Conservation (phyloP, 2,329 filamentous ascomycete species). For the Cercospora berteroae region DNA sequence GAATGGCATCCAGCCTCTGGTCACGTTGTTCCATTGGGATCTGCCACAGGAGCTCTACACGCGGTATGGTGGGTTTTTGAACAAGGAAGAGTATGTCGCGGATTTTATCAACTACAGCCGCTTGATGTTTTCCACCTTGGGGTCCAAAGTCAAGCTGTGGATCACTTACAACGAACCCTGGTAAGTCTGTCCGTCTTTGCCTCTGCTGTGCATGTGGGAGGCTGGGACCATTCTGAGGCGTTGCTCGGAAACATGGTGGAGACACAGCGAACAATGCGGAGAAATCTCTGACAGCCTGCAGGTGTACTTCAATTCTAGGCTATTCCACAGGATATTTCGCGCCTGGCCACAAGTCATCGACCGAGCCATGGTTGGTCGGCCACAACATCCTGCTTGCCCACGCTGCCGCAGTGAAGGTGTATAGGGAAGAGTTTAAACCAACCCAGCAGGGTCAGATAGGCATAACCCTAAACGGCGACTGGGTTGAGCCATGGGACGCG, state of each 20-base stretch:
- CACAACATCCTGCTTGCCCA: conserved; percentile 80
- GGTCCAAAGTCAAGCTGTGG: conserved; percentile 78
- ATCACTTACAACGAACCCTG: conserved; percentile 57
- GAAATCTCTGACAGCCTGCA: not conserved
- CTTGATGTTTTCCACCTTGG: conserved; percentile 69
- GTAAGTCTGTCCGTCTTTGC: not conserved
- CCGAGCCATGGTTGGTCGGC: conserved; percentile 78
- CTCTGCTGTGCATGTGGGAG: not conserved
- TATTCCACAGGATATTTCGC: conserved; percentile 77
- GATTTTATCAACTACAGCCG: conserved; percentile 80
- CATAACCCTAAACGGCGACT: conserved; percentile 76
- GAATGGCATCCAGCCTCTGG: conserved; percentile 73
- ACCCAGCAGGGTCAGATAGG: conserved; percentile 73
- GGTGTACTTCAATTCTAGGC: conserved; percentile 58
- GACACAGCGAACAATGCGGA: not conserved
- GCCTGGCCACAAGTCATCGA: conserved; percentile 73
- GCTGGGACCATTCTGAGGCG: not conserved
- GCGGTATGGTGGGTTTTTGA: conserved; percentile 77
- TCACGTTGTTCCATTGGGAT: conserved; percentile 89
- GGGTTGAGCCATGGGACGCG: conserved; percentile 76
- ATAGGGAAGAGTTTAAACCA: conserved; percentile 77
- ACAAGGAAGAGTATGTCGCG: conserved; percentile 76
- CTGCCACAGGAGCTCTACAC: conserved; percentile 74
- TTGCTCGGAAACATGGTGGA: not conserved
- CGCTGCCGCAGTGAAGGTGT: conserved; percentile 75